phyloP scores from a whole-genome alignment of 2,329 filamentous ascomycete genomes.

The Nemania abortiva region DNA sequence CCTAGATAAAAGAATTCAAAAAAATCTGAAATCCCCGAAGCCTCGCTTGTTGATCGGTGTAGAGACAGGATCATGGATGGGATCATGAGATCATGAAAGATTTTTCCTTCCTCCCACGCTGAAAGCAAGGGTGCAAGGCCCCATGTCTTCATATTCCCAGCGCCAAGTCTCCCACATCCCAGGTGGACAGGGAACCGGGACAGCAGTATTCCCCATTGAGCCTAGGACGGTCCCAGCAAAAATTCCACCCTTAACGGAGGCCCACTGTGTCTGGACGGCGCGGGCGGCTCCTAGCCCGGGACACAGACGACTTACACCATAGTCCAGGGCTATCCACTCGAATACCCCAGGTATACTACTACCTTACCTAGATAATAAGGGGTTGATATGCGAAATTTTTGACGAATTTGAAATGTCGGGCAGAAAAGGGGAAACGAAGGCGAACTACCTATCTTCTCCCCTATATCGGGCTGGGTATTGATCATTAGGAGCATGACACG shows the following conservation, averaged over 20 bases:
- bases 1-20: background rate
- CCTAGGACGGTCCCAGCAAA: conserved; percentile 23
- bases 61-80: background rate
- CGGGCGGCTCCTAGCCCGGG: conserved; percentile 22
- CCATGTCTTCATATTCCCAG: conserved; percentile 6
- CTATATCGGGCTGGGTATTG: background rate
- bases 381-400: no score
- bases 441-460: background rate
- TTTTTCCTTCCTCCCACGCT: background rate
- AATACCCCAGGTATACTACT: background rate
- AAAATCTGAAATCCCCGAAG: conserved; percentile 14
- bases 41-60: background rate
- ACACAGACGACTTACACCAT: background rate
- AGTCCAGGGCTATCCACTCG: conserved; percentile 5
- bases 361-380: conserved; percentile 1
- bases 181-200: conserved; percentile 12
- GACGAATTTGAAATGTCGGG: conserved; percentile 3
- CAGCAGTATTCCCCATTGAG: conserved; percentile 12
- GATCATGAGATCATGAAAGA: conserved; percentile 27
- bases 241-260: background rate
- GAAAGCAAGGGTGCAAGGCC: conserved; percentile 9
- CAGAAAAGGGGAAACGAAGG: background rate
- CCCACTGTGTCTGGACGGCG: conserved; percentile 12
- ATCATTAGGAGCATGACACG: background rate
- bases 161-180: conserved; percentile 18